phyloP scores from a whole-genome alignment of 164 flowering plant species.

The Malania oleifera region DNA sequence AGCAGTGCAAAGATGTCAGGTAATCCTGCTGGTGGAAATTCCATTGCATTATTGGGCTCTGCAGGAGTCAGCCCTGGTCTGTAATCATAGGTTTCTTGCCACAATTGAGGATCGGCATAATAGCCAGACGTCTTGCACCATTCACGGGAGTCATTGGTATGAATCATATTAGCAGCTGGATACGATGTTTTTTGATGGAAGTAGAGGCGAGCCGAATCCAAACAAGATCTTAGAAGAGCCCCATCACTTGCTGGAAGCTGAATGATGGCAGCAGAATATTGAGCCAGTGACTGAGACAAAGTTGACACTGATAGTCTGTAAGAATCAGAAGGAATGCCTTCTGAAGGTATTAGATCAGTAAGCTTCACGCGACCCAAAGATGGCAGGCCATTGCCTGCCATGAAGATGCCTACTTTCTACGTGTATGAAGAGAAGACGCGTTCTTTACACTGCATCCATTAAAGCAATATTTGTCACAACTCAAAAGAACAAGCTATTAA shows the following conservation, averaged over 20 bases:
- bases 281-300: not conserved
- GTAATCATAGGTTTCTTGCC: not conserved
- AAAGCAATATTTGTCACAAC: too few relatives aligned
- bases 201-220: not conserved
- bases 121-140: not conserved
- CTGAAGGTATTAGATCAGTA: not conserved
- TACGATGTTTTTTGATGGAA: not conserved
- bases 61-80: not conserved
- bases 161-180: not conserved
- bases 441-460: too few relatives aligned
- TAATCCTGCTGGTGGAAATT: not conserved
- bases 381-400: not conserved
- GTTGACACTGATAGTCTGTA: not conserved
- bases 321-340: not conserved
- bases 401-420: not conserved
- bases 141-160: not conserved
- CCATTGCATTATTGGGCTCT: not conserved
- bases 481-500: too few relatives aligned
- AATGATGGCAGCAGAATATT: not conserved
- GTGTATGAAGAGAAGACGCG: too few relatives aligned
- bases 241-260: not conserved
- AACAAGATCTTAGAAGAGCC: not conserved
- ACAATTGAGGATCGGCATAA: not conserved
- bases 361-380: not conserved
- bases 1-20: not conserved